Evolutionary conservation across 208 protist species (phyloP), one percentile per base, ranked within the genome.

Genomic region (Trypanosoma brucei): DNA sequence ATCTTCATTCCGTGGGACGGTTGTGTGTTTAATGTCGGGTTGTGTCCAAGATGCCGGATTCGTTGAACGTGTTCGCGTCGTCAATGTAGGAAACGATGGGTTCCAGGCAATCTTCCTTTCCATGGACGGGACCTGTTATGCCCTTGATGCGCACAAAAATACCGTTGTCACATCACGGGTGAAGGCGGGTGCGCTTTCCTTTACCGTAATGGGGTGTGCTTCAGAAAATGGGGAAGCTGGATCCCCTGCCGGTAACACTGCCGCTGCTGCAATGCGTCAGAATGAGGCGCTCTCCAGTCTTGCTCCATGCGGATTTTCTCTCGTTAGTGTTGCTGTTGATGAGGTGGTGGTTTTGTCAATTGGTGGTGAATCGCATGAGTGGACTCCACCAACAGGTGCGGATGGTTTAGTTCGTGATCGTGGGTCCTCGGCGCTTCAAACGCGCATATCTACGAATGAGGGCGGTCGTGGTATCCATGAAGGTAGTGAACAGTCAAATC

Each of bases 331-430:
- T 36, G 79, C 77, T 53, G 67, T 90, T 34, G 83, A 94, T 59
- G 84, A 89, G 52, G 58, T 94, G 14, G 81, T 75, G 57, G 62
- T 94, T 39, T 85, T 87, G 60, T 86, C 78, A 1, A 64, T 90
- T 13, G 83, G 79, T 39, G 75, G 82, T 14, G 72, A 70, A 2
- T 68, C 75, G 22, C 63, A 76, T 42, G 40, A 61, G n/a, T 68
- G 45, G 36, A 57, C 54, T 34, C 38, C 39, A 9, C 51, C 45
- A 22, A 39, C 6, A 37, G 34, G 38, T n/a, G 11, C 35, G 2
- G 0, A 22, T 22, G 22, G 22, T 22, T 22, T 22, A 22, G 44
- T 48, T 8, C 14, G 44, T 48, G 44, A 48, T 48, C 8, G 44
- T 48, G 44, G 9, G 44, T 14, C 22, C 22, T 22, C 22, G 22